Conservation (phyloP, 2,329 filamentous ascomycete genomes). For the Sclerotinia subarctica region DNA sequence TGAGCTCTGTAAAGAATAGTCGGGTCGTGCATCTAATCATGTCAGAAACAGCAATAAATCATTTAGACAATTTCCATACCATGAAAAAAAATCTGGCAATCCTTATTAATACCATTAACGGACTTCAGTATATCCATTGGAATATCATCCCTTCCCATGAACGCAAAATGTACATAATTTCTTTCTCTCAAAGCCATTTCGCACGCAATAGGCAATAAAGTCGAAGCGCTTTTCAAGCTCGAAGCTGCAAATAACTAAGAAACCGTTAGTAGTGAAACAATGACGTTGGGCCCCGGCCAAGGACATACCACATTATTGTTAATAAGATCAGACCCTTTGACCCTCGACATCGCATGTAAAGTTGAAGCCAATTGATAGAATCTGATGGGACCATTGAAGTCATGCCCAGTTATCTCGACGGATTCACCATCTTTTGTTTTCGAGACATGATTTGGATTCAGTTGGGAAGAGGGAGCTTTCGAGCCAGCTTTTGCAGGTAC, state of each 20-base stretch:
- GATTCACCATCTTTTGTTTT: slow-evolving; percentile 24
- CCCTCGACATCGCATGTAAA: slow-evolving; percentile 57
- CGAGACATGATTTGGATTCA: slow-evolving; percentile 8
- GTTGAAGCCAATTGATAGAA: slow-evolving; percentile 64
- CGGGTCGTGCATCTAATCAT: slow-evolving; percentile 67
- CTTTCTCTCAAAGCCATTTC: slow-evolving; percentile 70
- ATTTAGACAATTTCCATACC: slow-evolving; percentile 38
- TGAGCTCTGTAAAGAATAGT: slow-evolving; percentile 67
- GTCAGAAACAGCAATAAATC: slow-evolving; percentile 23
- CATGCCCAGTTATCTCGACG: slow-evolving; percentile 40
- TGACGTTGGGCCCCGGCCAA: not conserved
- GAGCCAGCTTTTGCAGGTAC: not conserved
- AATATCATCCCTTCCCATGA: slow-evolving; percentile 73
- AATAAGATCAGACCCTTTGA: slow-evolving; percentile 47
- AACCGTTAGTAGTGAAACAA: slow-evolving; percentile 18
- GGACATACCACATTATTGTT: slow-evolving; percentile 66
- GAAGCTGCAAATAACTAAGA: slow-evolving; percentile 67
- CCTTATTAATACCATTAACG: slow-evolving; percentile 73
- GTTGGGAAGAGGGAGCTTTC: slow-evolving; percentile 19
- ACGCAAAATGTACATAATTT: slow-evolving; percentile 76
- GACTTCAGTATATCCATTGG: slow-evolving; percentile 64
- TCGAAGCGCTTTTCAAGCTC: slow-evolving; percentile 67
- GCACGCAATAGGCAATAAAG: slow-evolving; percentile 78
- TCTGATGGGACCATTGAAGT: slow-evolving; percentile 67
- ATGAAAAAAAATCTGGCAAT: slow-evolving; percentile 63